Evolutionary conservation across 371 early-diverging fungal species (phyloP).

Genomic region (Circinella umbellata): DNA sequence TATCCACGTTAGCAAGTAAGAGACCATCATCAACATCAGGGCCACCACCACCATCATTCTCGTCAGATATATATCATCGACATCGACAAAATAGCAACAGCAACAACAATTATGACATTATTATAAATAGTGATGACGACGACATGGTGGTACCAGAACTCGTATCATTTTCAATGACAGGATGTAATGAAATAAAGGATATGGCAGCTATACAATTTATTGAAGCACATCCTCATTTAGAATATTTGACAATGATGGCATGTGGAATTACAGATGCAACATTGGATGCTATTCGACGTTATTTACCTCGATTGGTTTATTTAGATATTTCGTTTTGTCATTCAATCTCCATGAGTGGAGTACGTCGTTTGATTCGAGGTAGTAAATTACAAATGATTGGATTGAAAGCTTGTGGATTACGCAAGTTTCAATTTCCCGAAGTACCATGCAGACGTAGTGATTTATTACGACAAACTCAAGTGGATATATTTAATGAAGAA

Average conservation of each 20-base stretch:
- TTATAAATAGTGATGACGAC: no score
- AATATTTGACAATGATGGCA: conserved; percentile 35
- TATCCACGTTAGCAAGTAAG: conserved; percentile 7
- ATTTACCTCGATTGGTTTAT: conserved; percentile 29
- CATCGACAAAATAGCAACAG: no score
- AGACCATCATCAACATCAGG: background rate
- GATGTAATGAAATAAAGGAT: conserved; percentile 37
- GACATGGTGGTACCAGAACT: conserved; percentile 26
- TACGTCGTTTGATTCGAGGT: conserved; percentile 31
- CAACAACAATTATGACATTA: no score
- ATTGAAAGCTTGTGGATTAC: conserved; percentile 37
- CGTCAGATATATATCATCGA: no score
- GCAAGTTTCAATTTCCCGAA: conserved; percentile 36
- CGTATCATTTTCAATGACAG: conserved; percentile 40
- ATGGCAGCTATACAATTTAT: conserved; percentile 40
- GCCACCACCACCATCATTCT: no score
- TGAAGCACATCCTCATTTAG: conserved; percentile 30
- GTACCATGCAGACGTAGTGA: conserved; percentile 9
- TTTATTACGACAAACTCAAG: conserved; percentile 6
- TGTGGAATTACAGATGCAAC: conserved; percentile 48
- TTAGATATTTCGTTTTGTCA: conserved; percentile 47
- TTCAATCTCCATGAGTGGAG: conserved; percentile 27
- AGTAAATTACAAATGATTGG: conserved; percentile 44
- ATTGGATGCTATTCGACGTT: conserved; percentile 27
- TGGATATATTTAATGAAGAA: conserved; percentile 13